Evolutionary conservation across 2,329 filamentous ascomycete species (phyloP).

Genomic region (Diaporthe capsici): DNA sequence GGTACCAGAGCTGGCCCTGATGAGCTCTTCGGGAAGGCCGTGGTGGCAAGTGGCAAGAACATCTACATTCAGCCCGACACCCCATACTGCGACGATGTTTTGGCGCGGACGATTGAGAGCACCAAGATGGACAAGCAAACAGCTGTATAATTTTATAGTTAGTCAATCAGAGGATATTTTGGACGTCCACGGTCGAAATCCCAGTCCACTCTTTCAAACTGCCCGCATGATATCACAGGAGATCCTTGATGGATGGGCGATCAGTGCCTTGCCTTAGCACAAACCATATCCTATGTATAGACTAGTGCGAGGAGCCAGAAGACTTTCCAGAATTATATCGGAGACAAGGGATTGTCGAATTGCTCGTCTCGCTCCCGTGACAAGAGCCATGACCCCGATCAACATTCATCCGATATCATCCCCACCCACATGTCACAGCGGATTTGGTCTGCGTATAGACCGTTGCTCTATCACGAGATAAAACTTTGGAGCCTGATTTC

Average conservation of each 20-base stretch:
- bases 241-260: too few relatives aligned
- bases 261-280: background rate
- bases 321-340: too few relatives aligned
- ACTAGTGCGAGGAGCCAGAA: background rate
- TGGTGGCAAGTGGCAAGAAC: conserved; percentile 36
- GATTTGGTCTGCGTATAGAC: background rate
- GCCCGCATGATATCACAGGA: background rate
- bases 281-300: background rate
- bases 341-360: too few relatives aligned
- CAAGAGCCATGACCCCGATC: background rate
- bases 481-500: background rate
- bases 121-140: conserved; percentile 9
- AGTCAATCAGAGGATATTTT: background rate
- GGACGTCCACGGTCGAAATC: background rate
- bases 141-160: background rate
- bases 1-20: conserved; percentile 1
- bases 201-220: too few relatives aligned
- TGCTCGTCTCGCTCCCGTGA: background rate
- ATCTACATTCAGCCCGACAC: conserved; percentile 22
- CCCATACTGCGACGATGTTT: conserved; percentile 26
- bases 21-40: conserved; percentile 34
- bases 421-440: background rate
- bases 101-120: conserved; percentile 16
- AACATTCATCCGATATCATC: background rate
- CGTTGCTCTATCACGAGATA: too few relatives aligned